Evolutionary conservation across 108 stramenopile species (phyloP).

Genomic region (Aurantiochytrium sp.): DNA sequence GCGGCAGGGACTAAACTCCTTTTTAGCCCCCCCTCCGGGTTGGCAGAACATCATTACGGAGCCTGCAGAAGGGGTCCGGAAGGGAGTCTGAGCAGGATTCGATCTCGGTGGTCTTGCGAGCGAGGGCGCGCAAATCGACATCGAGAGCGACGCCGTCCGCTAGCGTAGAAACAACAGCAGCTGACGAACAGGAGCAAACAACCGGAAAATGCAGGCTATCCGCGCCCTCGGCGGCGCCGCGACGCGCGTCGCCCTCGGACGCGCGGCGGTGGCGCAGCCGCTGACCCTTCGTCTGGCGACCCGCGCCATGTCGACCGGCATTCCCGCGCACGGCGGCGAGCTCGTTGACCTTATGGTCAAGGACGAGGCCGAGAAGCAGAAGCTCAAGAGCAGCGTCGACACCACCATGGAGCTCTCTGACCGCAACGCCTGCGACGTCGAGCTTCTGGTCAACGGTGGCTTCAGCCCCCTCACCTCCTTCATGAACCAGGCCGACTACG

Average conservation of each 20-base stretch:
- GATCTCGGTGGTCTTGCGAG: no score
- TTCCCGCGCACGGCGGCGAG: conserved; percentile 78
- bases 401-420: conserved; percentile 70
- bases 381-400: conserved; percentile 49
- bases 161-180: neutral
- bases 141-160: neutral
- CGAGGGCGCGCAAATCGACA: no score
- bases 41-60: no score
- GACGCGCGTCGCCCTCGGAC: neutral
- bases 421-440: conserved; percentile 95
- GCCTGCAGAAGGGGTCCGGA: no score
- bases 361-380: conserved; percentile 75
- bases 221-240: neutral
- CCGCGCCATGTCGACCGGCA: neutral
- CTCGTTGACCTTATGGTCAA: conserved; percentile 85
- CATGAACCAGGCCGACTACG: conserved; percentile 89
- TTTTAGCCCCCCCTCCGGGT: no score
- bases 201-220: neutral
- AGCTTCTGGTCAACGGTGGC: conserved; percentile 94
- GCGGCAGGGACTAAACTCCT: no score
- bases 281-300: neutral
- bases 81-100: no score
- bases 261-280: neutral
- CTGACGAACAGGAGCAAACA: neutral
- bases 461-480: conserved; percentile 93